Evolutionary conservation across 1,139 yeast genomes (phyloP).

Genomic region (Lodderomyces parapsilosis): DNA sequence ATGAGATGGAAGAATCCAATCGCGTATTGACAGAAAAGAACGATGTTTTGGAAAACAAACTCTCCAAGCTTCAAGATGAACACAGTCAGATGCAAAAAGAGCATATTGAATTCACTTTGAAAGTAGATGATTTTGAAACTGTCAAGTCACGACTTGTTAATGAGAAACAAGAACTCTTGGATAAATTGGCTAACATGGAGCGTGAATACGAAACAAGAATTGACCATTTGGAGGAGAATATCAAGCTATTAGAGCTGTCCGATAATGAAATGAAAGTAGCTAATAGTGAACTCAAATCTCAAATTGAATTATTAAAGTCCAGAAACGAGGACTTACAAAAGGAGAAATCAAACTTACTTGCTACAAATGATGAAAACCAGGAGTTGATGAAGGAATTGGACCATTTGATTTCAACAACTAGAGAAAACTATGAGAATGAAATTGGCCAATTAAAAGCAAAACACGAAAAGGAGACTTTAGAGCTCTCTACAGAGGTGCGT

Average conservation of each 20-base stretch:
- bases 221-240: constrained; percentile 1
- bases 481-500: not conserved
- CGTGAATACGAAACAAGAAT: not conserved
- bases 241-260: not conserved
- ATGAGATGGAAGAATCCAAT: constrained; percentile 9
- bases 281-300: not conserved
- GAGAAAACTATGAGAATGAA: not conserved
- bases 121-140: not conserved
- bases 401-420: not conserved
- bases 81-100: not conserved
- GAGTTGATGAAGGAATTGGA: not conserved
- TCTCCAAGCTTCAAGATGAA: not conserved
- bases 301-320: not conserved
- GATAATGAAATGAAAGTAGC: not conserved
- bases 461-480: not conserved
- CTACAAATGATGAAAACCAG: not conserved
- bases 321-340: not conserved
- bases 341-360: not conserved
- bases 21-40: constrained; percentile 11
- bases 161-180: not conserved
- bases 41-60: not conserved
- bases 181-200: not conserved
- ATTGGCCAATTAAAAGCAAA: not conserved
- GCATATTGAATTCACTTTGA: not conserved
- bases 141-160: not conserved